Base-by-base conservation (phyloP, 331 rosid species). In the Rhamnella rubrinervis region DNA sequence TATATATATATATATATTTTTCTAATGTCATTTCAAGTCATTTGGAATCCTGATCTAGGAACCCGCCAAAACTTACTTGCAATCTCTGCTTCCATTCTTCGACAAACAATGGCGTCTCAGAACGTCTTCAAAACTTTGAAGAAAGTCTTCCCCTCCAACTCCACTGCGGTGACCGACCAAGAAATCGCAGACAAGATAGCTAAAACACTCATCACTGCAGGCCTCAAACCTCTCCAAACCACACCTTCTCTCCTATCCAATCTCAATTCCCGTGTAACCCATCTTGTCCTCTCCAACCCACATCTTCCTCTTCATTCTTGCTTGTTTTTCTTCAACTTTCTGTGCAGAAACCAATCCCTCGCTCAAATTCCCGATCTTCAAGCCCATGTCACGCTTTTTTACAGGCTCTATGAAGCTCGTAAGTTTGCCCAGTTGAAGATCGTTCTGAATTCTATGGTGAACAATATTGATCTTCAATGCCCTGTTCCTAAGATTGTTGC, bases 211-310 rank as follows among this genome's bases (percentile, higher is more conserved):
- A 14, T 59, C 70, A 71, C 66, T 37, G 66, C 83, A 26, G 75
- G 76, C 61, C 60, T 67, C 50, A 73, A 73, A 55, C 50, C 69
- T 80, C 78, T 80, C 72, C 47, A 50, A 66, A 57, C 69, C 44
- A 57, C 56, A 6, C 82, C 78, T 8, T 74, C 81, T 61, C 63
- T 85, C 38, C 81, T 84, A 70, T 65, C 89, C 59, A 49, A 70
- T 69, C 79, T 88, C 65, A 80, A 85, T 26, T 72, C 89, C 56
- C 63, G 74, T 17, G 74, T 82, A 28, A 82, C 86, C 4, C 72
- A 82, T 72, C 82, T 63, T 64, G 86, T 93, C 70, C 88, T 88
- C 71, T 84, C 93, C 12, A 39, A 90, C 83, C 86, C 95, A 13
- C n/a, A 14, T 35, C 68, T 84, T 57, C 73, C 75, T 14, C 80